A percentile compares a stretch with the other conserved stretches of the same genome.
These are phyloP conservation scores for Boletus rubescentipes DNA, from an alignment of 768 basidiomycete species.

Conservation along the genomic window DNA sequence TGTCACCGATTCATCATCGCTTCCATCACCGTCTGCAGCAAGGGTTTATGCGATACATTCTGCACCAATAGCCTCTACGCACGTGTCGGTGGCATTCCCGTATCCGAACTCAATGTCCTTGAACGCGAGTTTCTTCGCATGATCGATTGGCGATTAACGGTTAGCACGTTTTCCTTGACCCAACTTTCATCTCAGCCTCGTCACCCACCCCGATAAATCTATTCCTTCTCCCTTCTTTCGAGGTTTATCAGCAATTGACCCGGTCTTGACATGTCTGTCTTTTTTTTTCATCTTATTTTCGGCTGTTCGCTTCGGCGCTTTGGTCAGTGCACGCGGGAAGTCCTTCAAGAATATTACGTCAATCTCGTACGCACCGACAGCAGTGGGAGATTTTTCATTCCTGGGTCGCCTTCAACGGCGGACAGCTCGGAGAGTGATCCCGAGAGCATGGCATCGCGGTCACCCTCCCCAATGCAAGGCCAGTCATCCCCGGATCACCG, in stretches of 20 bases:
- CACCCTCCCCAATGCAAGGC: conserved; percentile 44
- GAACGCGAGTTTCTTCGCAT: conserved; percentile 91
- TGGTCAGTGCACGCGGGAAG: conserved; percentile 79
- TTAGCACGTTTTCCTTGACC: conserved; percentile 48
- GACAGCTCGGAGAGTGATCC: conserved; percentile 57
- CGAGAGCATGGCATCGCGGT: conserved; percentile 52
- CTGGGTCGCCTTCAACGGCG: conserved; percentile 38
- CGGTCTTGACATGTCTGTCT: conserved; percentile 21
- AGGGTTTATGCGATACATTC: conserved; percentile 94
- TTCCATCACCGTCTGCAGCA: conserved; percentile 87
- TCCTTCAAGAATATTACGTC: conserved; percentile 91
- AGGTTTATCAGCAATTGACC: conserved; percentile 9
- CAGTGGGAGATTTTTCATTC: conserved; percentile 53
- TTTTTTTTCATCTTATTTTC: conserved; percentile 5
- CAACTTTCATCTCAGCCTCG: conserved; percentile 5
- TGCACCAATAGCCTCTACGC: conserved; percentile 95
- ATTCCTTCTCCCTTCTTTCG: not conserved
- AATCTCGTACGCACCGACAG: conserved; percentile 89
- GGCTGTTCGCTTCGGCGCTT: conserved; percentile 3
- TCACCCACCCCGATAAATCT: conserved; percentile 6
- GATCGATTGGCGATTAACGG: conserved; percentile 94
- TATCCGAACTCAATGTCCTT: conserved; percentile 88
- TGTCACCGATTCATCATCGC: conserved; percentile 98
- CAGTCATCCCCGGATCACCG: conserved; percentile 22
- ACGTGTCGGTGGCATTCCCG: conserved; percentile 91